Conservation (phyloP, 441 rosid genomes). For the Arabidopsis hybrid region DNA sequence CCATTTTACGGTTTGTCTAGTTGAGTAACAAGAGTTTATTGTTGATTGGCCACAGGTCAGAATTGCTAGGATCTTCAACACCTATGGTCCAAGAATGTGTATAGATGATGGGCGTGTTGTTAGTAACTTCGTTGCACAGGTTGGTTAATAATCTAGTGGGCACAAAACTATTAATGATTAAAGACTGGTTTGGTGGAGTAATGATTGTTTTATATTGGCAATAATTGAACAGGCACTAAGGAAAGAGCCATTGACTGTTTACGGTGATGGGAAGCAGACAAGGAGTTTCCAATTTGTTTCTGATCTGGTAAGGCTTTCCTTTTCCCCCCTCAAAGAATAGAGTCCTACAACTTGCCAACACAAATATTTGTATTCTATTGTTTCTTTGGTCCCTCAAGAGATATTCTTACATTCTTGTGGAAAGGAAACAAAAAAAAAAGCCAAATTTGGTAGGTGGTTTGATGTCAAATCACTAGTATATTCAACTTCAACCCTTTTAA, state of each 20-base stretch:
- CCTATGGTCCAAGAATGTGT: conserved; percentile 93
- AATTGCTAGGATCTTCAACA: conserved; percentile 85
- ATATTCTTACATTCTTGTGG: not conserved
- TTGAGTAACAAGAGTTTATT: not conserved
- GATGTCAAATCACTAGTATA: conserved; percentile 2
- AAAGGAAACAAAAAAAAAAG: not conserved
- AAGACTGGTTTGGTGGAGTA: conserved; percentile 33
- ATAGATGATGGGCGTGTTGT: conserved; percentile 89
- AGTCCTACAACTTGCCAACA: conserved; percentile 8
- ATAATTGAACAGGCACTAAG: conserved; percentile 67
- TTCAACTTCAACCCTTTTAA: not conserved
- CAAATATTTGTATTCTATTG: not conserved
- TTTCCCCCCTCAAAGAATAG: conserved; percentile 1
- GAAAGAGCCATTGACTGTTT: conserved; percentile 85
- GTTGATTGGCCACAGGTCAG: conserved; percentile 57
- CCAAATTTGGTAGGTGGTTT: not conserved
- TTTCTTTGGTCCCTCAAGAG: conserved; percentile 1
- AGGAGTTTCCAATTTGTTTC: conserved; percentile 89
- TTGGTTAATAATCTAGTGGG: conserved; percentile 26
- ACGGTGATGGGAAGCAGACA: conserved; percentile 91
- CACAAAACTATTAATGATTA: not conserved
- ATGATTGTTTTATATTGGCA: conserved; percentile 22
- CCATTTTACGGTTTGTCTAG: not conserved
- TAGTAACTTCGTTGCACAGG: conserved; percentile 89
- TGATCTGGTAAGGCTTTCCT: conserved; percentile 60